Percentiles rank a stretch among this genome's conserved stretches.
Evolutionary conservation across 1,139 yeast species (phyloP).

Genomic region (Saccharomyces uvarum): DNA sequence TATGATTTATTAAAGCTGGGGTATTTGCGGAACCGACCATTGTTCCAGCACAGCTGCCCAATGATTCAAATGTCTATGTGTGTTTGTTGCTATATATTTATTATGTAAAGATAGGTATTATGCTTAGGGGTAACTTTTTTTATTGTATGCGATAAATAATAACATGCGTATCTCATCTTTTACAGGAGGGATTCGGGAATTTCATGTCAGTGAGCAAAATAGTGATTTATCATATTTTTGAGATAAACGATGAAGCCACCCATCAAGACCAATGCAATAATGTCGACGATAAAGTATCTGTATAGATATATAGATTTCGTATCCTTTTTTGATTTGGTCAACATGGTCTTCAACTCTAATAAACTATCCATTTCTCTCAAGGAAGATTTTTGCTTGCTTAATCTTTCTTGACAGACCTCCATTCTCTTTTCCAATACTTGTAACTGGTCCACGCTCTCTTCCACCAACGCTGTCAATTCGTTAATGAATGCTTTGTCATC

Average conservation of each 20-base stretch:
- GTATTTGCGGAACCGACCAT: not conserved
- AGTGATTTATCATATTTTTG: constrained; percentile 29
- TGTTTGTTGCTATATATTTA: not conserved
- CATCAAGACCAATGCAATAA: constrained; percentile 10
- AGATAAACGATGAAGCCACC: constrained; percentile 8
- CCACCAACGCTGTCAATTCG: constrained; percentile 9
- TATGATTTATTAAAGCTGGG: not conserved
- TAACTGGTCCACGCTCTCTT: constrained; percentile 11
- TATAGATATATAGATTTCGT: constrained; percentile 18
- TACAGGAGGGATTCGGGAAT: not conserved
- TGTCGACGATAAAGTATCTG: constrained; percentile 19
- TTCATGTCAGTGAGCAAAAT: not conserved
- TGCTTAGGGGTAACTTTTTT: not conserved
- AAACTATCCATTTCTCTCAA: constrained; percentile 41
- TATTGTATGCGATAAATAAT: not conserved
- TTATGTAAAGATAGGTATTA: not conserved
- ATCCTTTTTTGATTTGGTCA: constrained; percentile 19
- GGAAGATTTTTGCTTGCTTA: constrained; percentile 69
- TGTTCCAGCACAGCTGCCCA: not conserved
- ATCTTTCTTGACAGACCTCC: constrained; percentile 10
- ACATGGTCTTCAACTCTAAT: constrained; percentile 18
- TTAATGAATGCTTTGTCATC: constrained; percentile 15
- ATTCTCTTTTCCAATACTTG: constrained; percentile 17
- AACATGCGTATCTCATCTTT: not conserved
- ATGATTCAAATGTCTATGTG: not conserved